Percentiles rank a stretch among this genome's conserved stretches.
These are phyloP conservation scores for Komagataella ulmi DNA, from an alignment of 805 yeast genomes.

Conservation along the genomic window DNA sequence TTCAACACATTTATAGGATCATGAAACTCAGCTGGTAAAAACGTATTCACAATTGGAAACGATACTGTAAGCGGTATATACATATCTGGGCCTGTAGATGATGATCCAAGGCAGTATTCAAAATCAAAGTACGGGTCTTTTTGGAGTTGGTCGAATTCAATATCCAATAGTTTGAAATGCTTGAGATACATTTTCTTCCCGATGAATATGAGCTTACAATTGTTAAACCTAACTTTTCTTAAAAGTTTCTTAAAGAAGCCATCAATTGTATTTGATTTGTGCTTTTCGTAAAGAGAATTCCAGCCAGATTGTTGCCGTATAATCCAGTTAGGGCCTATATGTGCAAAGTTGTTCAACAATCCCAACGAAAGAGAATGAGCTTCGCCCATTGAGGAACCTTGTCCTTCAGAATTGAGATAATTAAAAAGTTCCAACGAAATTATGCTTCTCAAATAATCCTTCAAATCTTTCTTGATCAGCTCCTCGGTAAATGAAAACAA, in stretches of 20 bases:
- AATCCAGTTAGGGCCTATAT: constrained; percentile 22
- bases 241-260: neutral
- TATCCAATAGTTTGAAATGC: neutral
- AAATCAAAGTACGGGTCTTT: constrained; percentile 32
- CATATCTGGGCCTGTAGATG: neutral
- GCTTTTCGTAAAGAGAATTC: neutral
- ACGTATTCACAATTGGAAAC: constrained; percentile 20
- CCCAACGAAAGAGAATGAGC: constrained; percentile 24
- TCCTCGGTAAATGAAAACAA: neutral
- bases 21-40: constrained; percentile 19
- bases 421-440: constrained; percentile 31
- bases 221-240: constrained; percentile 5
- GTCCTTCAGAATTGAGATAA: constrained; percentile 26
- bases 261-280: neutral
- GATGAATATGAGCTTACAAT: constrained; percentile 20
- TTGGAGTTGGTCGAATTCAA: neutral
- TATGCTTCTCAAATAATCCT: constrained; percentile 30
- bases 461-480: constrained; percentile 4
- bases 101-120: constrained; percentile 15
- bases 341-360: constrained; percentile 22
- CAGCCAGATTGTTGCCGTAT: constrained; percentile 8
- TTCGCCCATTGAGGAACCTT: constrained; percentile 31
- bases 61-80: constrained; percentile 1
- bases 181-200: constrained; percentile 11
- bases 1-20: constrained; percentile 13